Evolutionary conservation across 75 land plant species (phyloP), one percentile per base, ranked within the genome.

Genomic region (Pseudotsuga menziesii): DNA sequence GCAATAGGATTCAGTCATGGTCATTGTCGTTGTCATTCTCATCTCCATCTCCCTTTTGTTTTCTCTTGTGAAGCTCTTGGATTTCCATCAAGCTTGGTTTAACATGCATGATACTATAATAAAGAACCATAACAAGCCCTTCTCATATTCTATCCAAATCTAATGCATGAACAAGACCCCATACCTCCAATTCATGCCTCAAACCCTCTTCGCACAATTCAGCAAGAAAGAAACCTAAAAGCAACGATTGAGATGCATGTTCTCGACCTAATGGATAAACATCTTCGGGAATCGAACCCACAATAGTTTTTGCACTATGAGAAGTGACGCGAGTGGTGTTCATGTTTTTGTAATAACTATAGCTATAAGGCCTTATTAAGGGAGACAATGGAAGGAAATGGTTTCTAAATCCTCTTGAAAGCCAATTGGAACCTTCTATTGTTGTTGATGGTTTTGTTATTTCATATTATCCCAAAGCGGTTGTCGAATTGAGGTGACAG

Each of bases 111-210:
- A 94, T 77, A 63, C 94, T 98, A 84, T 82, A 97, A 80, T 89
- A 97, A 73, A 89, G 91, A 14, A 97, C 92, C 22, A 89, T 85
- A 74, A 91, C 92, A 58, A 88, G 61, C 57, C 98, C 95, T 58
- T 92, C 85, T 13, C 23, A 36, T 15, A 58, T 15, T 78, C 81
- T 73, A 57, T 74, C 84, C 81, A 79, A 80, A 74, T 91, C 82
- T 26, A 91, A 80, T 20, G 85, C 89, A 56, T 92, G 27, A 11
- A 96, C 88, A 48, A 79, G 90, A 0, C 98, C 98, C 81, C 89
- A 96, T 6, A 61, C 78, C 76, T 88, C 94, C 89, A 96, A 58
- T 32, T 91, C 90, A 41, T 72, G 35, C 80, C 86, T 73, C 77
- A 96, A 83, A 64, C 72, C 71, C 48, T 73, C 52, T 75, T 89